These are phyloP conservation scores for Aureobasidium sp. DNA, from an alignment of 2,329 filamentous ascomycete species.

Conservation along the genomic window DNA sequence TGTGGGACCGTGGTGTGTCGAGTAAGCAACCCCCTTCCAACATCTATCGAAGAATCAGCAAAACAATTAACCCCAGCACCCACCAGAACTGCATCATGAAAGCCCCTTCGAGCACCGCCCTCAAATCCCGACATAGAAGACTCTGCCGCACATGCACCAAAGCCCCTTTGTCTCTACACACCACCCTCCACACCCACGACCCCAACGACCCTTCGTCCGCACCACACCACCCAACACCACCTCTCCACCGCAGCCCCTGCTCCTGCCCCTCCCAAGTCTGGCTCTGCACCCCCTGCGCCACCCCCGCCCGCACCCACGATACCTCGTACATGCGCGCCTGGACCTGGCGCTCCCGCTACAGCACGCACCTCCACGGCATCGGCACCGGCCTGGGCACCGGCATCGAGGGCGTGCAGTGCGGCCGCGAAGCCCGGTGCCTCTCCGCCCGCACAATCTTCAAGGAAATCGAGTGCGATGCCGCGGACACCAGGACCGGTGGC, in stretches of 20 bases:
- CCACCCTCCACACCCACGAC: neutral
- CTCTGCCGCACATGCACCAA: constrained; percentile 68
- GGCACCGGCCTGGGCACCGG: constrained; percentile 84
- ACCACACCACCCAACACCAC: neutral
- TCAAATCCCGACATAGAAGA: constrained; percentile 69
- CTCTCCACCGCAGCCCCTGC: constrained; percentile 43
- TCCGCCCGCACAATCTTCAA: constrained; percentile 68
- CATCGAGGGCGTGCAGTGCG: constrained; percentile 79
- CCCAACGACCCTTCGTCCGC: neutral
- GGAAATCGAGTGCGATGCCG: constrained; percentile 66
- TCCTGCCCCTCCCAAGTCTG: constrained; percentile 57
- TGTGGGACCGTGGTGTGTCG: constrained; percentile 73
- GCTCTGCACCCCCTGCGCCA: constrained; percentile 79
- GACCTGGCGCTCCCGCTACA: constrained; percentile 83
- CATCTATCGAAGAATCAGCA: no score
- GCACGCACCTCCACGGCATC: constrained; percentile 62
- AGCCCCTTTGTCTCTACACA: constrained; percentile 49
- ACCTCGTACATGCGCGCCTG: constrained; percentile 60
- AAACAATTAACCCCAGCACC: no score
- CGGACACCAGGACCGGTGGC: constrained; percentile 45
- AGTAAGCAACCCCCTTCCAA: no score
- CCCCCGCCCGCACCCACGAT: constrained; percentile 53
- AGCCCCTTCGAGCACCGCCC: constrained; percentile 56
- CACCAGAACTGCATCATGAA: constrained; percentile 89
- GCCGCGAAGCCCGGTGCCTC: constrained; percentile 67